phyloP scores from a whole-genome alignment of 495 filamentous ascomycete genomes.

The Stereocaulon alpinum region DNA sequence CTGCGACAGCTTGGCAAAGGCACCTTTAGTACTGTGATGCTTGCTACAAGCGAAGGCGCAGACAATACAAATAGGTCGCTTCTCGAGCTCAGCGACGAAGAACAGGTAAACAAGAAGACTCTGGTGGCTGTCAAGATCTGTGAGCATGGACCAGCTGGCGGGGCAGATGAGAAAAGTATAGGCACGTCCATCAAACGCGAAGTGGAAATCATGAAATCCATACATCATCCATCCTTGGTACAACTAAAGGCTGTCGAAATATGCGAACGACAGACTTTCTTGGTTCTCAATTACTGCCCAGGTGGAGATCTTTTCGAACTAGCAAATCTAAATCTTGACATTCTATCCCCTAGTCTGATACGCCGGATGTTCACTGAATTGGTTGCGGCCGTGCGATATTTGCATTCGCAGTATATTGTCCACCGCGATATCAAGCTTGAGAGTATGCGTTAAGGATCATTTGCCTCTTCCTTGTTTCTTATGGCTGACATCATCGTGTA shows the following conservation, averaged over 20 bases:
- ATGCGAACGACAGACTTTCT: constrained; percentile 64
- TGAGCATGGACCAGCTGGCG: constrained; percentile 85
- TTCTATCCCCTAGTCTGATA: constrained; percentile 58
- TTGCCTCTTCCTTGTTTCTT: not conserved
- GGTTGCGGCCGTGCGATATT: constrained; percentile 71
- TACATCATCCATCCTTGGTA: constrained; percentile 82
- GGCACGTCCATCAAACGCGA: constrained; percentile 90
- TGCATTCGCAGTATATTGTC: constrained; percentile 77
- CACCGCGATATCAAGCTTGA: constrained; percentile 97
- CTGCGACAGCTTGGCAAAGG: constrained; percentile 78
- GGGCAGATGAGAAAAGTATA: constrained; percentile 77
- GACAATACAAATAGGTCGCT: constrained; percentile 20
- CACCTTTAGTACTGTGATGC: constrained; percentile 86
- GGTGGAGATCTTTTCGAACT: constrained; percentile 94
- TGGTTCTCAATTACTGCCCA: constrained; percentile 85
- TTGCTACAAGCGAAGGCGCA: constrained; percentile 57
- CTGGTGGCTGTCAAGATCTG: constrained; percentile 93
- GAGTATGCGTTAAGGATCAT: constrained; percentile 48
- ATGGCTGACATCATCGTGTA: constrained; percentile 30
- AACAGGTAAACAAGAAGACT: constrained; percentile 47
- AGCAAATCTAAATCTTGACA: constrained; percentile 53
- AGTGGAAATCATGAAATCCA: constrained; percentile 77
- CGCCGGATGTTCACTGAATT: constrained; percentile 85
- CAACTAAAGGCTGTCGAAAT: constrained; percentile 81
- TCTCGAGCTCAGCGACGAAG: constrained; percentile 35